Conservation (phyloP, 345 rosid species). For the Citrus inodora region DNA sequence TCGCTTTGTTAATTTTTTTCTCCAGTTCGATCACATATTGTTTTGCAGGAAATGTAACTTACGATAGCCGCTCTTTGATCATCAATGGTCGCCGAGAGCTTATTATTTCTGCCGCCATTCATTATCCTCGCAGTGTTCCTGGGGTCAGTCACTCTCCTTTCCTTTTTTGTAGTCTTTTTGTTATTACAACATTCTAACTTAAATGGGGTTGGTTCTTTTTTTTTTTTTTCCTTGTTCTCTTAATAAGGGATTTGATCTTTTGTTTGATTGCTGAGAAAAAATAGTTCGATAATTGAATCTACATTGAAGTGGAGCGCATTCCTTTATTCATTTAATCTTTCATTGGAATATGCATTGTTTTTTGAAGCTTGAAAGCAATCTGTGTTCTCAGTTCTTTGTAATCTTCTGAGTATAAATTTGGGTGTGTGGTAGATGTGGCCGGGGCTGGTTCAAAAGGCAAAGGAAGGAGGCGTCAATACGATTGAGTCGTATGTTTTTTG, state of each 20-base stretch:
- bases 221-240: not conserved
- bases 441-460: conserved; percentile 72
- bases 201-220: not conserved
- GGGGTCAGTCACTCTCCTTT: conserved; percentile 21
- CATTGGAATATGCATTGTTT: not conserved
- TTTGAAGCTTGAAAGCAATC: not conserved
- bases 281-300: not conserved
- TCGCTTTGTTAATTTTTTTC: not conserved
- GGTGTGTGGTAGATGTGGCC: conserved; percentile 76
- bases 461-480: conserved; percentile 78
- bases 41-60: conserved; percentile 36
- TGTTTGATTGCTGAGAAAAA: not conserved
- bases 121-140: conserved; percentile 64
- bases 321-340: not conserved
- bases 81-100: conserved; percentile 49
- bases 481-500: conserved; percentile 93
- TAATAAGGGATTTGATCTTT: not conserved
- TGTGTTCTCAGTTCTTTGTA: not conserved
- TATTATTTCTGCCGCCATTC: conserved; percentile 57
- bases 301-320: not conserved
- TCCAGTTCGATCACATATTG: not conserved
- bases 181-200: not conserved
- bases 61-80: conserved; percentile 47
- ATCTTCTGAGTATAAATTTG: conserved; percentile 13
- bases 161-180: not conserved